Evolutionary conservation across 305 asterid genomes (phyloP), one percentile per base, ranked within the genome.

Genomic region (Rubia tinctorum): DNA sequence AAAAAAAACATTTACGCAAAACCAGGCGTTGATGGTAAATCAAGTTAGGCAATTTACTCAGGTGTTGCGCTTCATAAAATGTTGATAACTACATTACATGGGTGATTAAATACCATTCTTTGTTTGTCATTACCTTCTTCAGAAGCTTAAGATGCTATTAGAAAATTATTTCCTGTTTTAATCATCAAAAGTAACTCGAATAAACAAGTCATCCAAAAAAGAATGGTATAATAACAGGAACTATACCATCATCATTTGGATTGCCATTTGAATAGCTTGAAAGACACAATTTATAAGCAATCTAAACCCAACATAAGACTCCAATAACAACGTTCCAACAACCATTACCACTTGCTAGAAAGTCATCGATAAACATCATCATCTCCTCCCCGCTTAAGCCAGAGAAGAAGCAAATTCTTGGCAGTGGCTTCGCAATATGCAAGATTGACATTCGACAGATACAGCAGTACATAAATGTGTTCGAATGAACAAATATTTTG

Each of bases 281-380:
- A 12, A 42, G 15, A 11, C 17, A 43, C 56, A 22, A 15, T 43
- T 17, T 22, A 17, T 7, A 0, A 60, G 43, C 43, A 71, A 27
- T 37, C 66, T 14, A 55, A 55, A 42, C 20, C 69, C 49, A 66
- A 11, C 56, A 30, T 63, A 17, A 40, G 39, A 34, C 39, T 34
- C 39, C 39, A 34, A 34, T 34, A 34, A 34, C 39, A 34, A 34
- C 39, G 51, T 25, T 14, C 27, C 25, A 44, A 14, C 20, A 40
- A 59, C 23, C 40, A 69, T 86, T 91, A 93, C 97, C 97, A 76
- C 85, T 86, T 82, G 86, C 92, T 13, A 88, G 85, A 69, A 91
- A 94, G 80, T 88, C 91, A 37, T 91, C 98, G n/a, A 94, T 89
- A 84, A 94, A 87, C 98, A 91, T 89, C 97, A 91, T 90, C 95